Evolutionary conservation across 306 rosid species (phyloP).

Genomic region (Senna siamea): DNA sequence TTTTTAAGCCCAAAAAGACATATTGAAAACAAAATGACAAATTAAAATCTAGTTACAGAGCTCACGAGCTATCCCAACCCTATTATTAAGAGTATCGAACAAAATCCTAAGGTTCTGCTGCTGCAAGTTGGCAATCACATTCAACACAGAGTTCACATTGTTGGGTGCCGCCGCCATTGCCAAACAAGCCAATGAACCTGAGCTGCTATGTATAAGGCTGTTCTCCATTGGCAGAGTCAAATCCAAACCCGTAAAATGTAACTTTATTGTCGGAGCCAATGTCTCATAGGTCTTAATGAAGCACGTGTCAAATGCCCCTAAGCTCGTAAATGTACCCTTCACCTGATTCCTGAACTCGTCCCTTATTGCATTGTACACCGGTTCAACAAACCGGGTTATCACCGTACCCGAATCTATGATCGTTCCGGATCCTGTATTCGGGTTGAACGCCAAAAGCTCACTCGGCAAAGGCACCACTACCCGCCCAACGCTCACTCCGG

Average conservation of each 20-base stretch:
- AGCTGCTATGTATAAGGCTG: slow-evolving; percentile 81
- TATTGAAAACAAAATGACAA: not conserved
- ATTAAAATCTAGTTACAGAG: slow-evolving; percentile 59
- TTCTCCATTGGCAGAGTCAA: slow-evolving; percentile 74
- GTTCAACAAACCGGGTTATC: slow-evolving; percentile 71
- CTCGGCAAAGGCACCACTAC: slow-evolving; percentile 48
- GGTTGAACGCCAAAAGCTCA: slow-evolving; percentile 59
- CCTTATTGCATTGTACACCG: slow-evolving; percentile 66
- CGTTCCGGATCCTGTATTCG: slow-evolving; percentile 78
- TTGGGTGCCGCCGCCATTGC: slow-evolving; percentile 89
- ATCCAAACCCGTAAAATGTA: slow-evolving; percentile 65
- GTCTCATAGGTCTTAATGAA: slow-evolving; percentile 55
- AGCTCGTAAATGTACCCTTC: slow-evolving; percentile 56
- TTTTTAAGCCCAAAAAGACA: not conserved
- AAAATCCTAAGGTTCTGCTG: slow-evolving; percentile 87
- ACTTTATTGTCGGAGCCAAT: slow-evolving; percentile 57
- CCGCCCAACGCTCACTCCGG: slow-evolving; percentile 72
- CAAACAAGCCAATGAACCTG: slow-evolving; percentile 82
- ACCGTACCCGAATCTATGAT: slow-evolving; percentile 88
- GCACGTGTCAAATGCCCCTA: slow-evolving; percentile 93
- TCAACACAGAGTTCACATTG: slow-evolving; percentile 83
- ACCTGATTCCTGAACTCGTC: slow-evolving; percentile 88
- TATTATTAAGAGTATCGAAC: slow-evolving; percentile 77
- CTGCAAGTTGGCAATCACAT: slow-evolving; percentile 90
- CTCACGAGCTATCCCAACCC: slow-evolving; percentile 88